Evolutionary conservation across 176 grass and related monocot species (phyloP).

Genomic region (Secale cereale): DNA sequence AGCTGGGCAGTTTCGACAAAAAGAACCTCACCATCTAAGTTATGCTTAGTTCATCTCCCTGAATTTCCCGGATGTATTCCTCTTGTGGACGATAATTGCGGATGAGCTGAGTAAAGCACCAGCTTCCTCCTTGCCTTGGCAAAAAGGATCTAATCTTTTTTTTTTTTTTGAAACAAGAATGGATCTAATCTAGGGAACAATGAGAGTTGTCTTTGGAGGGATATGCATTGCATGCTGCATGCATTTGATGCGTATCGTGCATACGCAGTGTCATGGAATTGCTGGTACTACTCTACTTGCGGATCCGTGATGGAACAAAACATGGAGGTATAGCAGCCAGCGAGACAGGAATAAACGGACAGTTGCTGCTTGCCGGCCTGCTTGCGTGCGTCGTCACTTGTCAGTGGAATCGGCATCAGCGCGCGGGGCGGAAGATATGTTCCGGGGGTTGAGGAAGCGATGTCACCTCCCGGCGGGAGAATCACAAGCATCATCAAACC

Average conservation of each 20-base stretch:
- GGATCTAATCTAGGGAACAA: slow-evolving; percentile 38
- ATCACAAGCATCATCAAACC: slow-evolving; percentile 16
- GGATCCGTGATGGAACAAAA: neutral
- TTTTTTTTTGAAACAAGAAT: too few relatives aligned
- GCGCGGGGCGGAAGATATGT: slow-evolving; percentile 10
- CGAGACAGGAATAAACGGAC: slow-evolving; percentile 5
- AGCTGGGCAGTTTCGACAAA: too few relatives aligned
- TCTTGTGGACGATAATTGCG: neutral
- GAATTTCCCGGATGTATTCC: neutral
- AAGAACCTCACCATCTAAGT: too few relatives aligned
- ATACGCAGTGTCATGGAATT: neutral
- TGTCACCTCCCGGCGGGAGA: slow-evolving; percentile 32
- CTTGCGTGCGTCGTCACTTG: neutral
- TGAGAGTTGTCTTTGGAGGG: slow-evolving; percentile 34
- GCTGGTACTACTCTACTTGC: neutral
- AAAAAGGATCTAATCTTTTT: slow-evolving; percentile 11
- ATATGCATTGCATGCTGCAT: slow-evolving; percentile 17
- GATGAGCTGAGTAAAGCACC: neutral
- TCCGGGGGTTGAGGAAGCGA: slow-evolving; percentile 44
- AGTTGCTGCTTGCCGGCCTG: neutral
- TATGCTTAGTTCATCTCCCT: neutral
- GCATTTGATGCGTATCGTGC: slow-evolving; percentile 1
- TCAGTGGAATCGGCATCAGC: slow-evolving; percentile 37
- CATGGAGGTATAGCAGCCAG: neutral
- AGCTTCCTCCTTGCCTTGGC: neutral